Conservation (phyloP, 2,329 filamentous ascomycete genomes). For the Thermoascus crustaceus region DNA sequence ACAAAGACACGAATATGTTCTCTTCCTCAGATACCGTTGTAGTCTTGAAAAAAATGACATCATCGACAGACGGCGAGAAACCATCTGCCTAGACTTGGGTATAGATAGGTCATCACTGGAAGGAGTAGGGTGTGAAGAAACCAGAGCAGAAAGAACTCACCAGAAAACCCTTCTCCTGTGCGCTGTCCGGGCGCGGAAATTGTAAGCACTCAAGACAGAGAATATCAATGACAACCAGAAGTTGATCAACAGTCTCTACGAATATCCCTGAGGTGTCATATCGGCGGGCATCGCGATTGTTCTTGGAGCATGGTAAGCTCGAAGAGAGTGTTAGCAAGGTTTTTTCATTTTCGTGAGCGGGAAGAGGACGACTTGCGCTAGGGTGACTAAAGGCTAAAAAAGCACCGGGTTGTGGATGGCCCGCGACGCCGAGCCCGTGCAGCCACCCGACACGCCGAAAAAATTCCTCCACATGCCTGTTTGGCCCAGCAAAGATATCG, state of each 20-base stretch:
- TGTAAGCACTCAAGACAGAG: not conserved
- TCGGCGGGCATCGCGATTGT: too few species aligned
- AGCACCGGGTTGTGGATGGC: not conserved
- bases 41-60: constrained; percentile 66
- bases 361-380: too few species aligned
- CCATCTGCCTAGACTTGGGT: constrained; percentile 38
- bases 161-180: not conserved
- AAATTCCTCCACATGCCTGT: constrained; percentile 1
- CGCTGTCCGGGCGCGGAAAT: not conserved
- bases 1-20: constrained; percentile 12
- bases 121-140: constrained; percentile 13
- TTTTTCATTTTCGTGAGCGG: too few species aligned
- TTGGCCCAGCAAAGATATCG: too few species aligned
- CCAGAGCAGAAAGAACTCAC: constrained; percentile 16
- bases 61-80: constrained; percentile 45
- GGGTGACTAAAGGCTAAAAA: not conserved
- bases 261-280: too few species aligned
- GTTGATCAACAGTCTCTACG: too few species aligned
- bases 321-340: too few species aligned
- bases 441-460: constrained; percentile 1
- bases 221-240: too few species aligned
- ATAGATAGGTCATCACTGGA: constrained; percentile 42
- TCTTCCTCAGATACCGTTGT: constrained; percentile 92
- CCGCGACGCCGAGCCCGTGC: too few species aligned
- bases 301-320: too few species aligned